Evolutionary conservation across 305 asterid species (phyloP), one percentile per base, ranked within the genome.

Genomic region (Fraxinus baroniana): DNA sequence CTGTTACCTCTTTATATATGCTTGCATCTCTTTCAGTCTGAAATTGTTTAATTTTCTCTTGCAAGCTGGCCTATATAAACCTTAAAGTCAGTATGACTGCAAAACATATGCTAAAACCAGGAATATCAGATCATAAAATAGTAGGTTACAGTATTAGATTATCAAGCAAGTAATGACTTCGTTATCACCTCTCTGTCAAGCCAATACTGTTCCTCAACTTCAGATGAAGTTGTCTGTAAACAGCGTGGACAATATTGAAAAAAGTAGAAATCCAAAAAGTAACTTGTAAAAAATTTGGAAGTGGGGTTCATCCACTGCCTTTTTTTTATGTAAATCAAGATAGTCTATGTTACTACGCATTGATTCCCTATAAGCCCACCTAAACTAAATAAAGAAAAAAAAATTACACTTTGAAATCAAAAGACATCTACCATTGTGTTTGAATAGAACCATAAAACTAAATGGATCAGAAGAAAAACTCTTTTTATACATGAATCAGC

Each of bases 161-260:
- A 64, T 82, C 80, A 39, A 77, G 75, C 37, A 46, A 36, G 17
- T 60, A 41, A 46, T 41, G 66, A 71, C 44, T 83, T 41, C 52
- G 81, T 76, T 79, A 76, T 79, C 84, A 92, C 97, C 91, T 89
- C 93, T 86, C 86, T 87, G 74, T 84, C 92, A 78, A 86, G 74
- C 88, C 88, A 79, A 30, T 74, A 4, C 57, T 79, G 83, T 82
- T 82, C 89, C 82, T 89, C 91, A 30, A 79, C 70, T 76, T 86
- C 86, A 60, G 88, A 80, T 79, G 86, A 80, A 57, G 74, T 82
- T 77, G 83, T 74, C 91, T 84, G 90, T 80, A 77, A 68, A 79
- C 52, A 70, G 46, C 44, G 17, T 55, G 72, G 75, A 74, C 78
- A 80, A 60, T 83, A 60, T 84, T 28, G 41, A 77, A 57, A 62